Evolutionary conservation across 257 asterid species (phyloP).

Genomic region (Hygrophila difformis): DNA sequence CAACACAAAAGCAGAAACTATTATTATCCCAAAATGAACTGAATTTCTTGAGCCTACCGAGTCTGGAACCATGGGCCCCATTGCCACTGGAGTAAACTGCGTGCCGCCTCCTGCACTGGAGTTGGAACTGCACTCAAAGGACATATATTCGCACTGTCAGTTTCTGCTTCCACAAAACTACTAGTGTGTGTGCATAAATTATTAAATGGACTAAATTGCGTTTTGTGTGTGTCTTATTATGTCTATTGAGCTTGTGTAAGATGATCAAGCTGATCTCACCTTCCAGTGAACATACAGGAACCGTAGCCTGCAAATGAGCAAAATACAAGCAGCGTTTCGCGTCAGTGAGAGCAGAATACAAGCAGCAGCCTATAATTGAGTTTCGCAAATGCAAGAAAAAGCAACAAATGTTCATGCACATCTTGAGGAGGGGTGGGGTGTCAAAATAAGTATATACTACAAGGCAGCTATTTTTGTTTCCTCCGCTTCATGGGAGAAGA

Average conservation of each 20-base stretch:
- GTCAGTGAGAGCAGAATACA: no score
- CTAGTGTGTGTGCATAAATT: no score
- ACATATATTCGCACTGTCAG: no score
- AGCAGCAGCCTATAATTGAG: not conserved
- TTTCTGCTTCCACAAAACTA: no score
- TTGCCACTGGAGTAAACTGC: conserved; percentile 34
- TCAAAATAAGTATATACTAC: no score
- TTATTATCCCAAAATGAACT: conserved; percentile 5
- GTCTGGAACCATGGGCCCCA: conserved; percentile 32
- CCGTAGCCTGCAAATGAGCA: conserved; percentile 38
- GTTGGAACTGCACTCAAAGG: conserved; percentile 27
- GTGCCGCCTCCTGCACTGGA: conserved; percentile 15
- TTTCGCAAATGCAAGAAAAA: not conserved
- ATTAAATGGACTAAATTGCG: no score
- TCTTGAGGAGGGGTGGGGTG: no score
- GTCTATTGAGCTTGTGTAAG: not conserved
- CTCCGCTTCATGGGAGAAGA: no score
- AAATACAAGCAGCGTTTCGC: no score
- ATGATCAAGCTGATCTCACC: conserved; percentile 24
- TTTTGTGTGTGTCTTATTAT: not conserved
- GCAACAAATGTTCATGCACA: no score
- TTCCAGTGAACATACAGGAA: conserved; percentile 45
- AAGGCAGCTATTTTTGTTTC: no score
- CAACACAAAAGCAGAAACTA: no score
- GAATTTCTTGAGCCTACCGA: conserved; percentile 23